Evolutionary conservation across 2,329 filamentous ascomycete genomes (phyloP).

Genomic region (Cladophialophora exuberans): DNA sequence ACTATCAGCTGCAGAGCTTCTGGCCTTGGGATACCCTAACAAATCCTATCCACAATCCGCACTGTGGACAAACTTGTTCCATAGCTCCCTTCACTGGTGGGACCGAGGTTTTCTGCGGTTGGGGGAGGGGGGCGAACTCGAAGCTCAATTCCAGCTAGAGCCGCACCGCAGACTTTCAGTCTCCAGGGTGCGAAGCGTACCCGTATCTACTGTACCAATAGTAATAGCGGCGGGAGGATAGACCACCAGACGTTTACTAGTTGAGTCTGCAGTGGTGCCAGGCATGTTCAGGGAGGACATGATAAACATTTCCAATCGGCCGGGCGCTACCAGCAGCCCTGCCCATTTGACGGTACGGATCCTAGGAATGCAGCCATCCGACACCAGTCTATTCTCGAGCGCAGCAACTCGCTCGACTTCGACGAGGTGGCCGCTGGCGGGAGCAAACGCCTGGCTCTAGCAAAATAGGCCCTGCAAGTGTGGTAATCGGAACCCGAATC

Average conservation of each 20-base stretch:
- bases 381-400: background rate
- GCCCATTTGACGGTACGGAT: background rate
- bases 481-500: conserved; percentile 11
- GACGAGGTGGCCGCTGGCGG: background rate
- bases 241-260: background rate
- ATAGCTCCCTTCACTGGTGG: no score
- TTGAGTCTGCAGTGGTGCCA: background rate
- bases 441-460: background rate
- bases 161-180: conserved; percentile 1
- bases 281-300: background rate
- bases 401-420: background rate
- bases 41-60: background rate
- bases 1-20: conserved; percentile 3
- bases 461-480: conserved; percentile 8
- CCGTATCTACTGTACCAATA: background rate
- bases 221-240: no score
- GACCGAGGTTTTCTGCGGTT: conserved; percentile 11
- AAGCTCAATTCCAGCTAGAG: conserved; percentile 5
- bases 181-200: background rate
- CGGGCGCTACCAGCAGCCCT: background rate
- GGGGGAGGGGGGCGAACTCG: background rate
- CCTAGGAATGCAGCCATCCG: conserved; percentile 4
- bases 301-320: background rate
- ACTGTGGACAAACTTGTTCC: no score
- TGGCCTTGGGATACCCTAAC: conserved; percentile 4